These are phyloP conservation scores for Populus hybrid DNA, from an alignment of 441 rosid species.

Conservation along the genomic window DNA sequence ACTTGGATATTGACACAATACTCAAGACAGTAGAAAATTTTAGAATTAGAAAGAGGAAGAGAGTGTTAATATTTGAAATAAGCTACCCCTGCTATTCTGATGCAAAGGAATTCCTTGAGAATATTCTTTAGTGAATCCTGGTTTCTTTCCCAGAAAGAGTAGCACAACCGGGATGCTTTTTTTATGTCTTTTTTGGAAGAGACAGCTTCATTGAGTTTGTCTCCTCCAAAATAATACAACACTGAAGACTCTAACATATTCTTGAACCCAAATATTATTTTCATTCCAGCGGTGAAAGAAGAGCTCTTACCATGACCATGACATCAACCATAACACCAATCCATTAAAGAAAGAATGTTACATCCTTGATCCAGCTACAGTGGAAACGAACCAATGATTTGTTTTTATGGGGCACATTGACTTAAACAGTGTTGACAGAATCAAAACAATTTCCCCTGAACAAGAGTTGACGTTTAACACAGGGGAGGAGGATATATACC, in stretches of 20 bases:
- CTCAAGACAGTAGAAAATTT: not conserved
- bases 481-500: not conserved
- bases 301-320: not conserved
- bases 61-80: not conserved
- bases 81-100: not conserved
- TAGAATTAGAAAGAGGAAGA: not conserved
- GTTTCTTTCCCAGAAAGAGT: not conserved
- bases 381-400: not conserved
- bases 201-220: no score
- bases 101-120: not conserved
- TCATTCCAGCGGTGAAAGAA: not conserved
- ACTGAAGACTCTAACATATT: not conserved
- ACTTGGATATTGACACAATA: not conserved
- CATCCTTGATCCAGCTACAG: not conserved
- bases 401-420: not conserved
- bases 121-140: not conserved
- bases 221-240: not conserved
- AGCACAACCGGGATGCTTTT: not conserved
- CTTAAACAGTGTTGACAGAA: not conserved
- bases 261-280: not conserved
- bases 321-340: not conserved
- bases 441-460: not conserved
- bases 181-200: no score
- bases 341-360: no score
- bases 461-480: not conserved